phyloP scores from a whole-genome alignment of 345 rosid genomes.

The Stellera chamaejasme region DNA sequence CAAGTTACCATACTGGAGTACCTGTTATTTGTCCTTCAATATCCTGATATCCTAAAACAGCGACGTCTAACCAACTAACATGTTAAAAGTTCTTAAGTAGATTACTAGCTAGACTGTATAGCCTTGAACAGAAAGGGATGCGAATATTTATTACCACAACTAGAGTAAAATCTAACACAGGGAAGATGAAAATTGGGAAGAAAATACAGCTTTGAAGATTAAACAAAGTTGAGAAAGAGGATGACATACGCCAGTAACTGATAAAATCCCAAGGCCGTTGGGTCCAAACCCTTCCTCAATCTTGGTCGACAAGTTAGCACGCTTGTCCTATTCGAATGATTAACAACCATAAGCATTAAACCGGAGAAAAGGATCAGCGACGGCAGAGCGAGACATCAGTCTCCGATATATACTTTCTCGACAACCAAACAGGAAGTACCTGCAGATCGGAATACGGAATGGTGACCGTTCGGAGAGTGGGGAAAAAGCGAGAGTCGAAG shows the following conservation, averaged over 20 bases:
- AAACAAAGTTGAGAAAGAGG: background rate
- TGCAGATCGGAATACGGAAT: constrained; percentile 65
- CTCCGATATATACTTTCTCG: constrained; percentile 1
- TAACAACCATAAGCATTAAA: background rate
- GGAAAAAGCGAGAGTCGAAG: constrained; percentile 25
- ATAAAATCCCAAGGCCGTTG: constrained; percentile 73
- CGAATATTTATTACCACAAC: too few relatives aligned
- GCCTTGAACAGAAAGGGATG: too few relatives aligned
- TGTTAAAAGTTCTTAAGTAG: too few relatives aligned
- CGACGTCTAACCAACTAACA: too few relatives aligned
- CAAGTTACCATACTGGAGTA: too few relatives aligned
- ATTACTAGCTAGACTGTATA: too few relatives aligned
- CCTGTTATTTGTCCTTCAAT: too few relatives aligned
- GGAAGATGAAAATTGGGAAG: background rate
- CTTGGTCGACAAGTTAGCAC: constrained; percentile 50
- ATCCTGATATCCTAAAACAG: too few relatives aligned
- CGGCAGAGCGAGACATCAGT: background rate
- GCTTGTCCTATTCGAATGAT: constrained; percentile 41
- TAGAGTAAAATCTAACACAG: too few relatives aligned
- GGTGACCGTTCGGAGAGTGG: constrained; percentile 58
- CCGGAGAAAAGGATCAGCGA: background rate
- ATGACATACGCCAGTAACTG: constrained; percentile 46
- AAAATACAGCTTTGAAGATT: background rate
- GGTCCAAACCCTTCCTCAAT: constrained; percentile 88
- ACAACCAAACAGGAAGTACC: constrained; percentile 29